Evolutionary conservation across 495 filamentous ascomycete species (phyloP).

Genomic region (Apiosordaria backusii): DNA sequence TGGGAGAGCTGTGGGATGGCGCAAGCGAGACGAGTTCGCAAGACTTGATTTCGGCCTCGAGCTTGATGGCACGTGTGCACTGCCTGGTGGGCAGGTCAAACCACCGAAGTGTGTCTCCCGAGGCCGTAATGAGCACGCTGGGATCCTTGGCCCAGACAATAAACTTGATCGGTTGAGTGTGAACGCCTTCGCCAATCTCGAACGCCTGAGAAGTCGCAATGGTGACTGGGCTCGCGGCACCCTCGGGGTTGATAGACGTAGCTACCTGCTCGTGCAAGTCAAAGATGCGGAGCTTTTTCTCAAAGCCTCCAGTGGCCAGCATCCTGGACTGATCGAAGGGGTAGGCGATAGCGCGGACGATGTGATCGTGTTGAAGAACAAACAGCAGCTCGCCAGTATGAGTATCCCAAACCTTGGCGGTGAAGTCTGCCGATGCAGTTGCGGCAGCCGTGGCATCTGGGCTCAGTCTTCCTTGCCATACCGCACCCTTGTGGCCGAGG

Average conservation of each 20-base stretch:
- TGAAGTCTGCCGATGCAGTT: slow-evolving; percentile 94
- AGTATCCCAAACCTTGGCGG: slow-evolving; percentile 96
- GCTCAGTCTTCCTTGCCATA: slow-evolving; percentile 91
- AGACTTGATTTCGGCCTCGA: slow-evolving; percentile 81
- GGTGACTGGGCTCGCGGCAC: slow-evolving; percentile 31
- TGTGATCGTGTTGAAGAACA: slow-evolving; percentile 86
- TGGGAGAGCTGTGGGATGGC: slow-evolving; percentile 36
- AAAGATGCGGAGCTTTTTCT: slow-evolving; percentile 95
- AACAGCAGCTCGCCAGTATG: slow-evolving; percentile 86
- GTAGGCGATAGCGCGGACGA: slow-evolving; percentile 90
- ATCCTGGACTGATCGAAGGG: slow-evolving; percentile 74
- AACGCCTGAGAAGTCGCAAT: slow-evolving; percentile 57
- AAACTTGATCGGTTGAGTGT: slow-evolving; percentile 84
- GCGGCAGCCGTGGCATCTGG: slow-evolving; percentile 83
- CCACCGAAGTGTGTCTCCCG: slow-evolving; percentile 90
- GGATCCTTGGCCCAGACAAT: slow-evolving; percentile 88
- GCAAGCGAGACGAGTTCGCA: slow-evolving; percentile 74
- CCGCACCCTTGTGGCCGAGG: slow-evolving; percentile 94
- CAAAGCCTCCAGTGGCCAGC: slow-evolving; percentile 83
- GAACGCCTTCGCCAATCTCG: slow-evolving; percentile 80
- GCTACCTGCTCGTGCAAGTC: slow-evolving; percentile 60
- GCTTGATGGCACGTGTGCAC: slow-evolving; percentile 63
- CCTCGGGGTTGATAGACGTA: slow-evolving; percentile 18
- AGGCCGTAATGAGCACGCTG: slow-evolving; percentile 83
- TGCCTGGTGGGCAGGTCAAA: slow-evolving; percentile 78